phyloP scores from a whole-genome alignment of 108 stramenopile genomes.

The Parietichytrium sp. region DNA sequence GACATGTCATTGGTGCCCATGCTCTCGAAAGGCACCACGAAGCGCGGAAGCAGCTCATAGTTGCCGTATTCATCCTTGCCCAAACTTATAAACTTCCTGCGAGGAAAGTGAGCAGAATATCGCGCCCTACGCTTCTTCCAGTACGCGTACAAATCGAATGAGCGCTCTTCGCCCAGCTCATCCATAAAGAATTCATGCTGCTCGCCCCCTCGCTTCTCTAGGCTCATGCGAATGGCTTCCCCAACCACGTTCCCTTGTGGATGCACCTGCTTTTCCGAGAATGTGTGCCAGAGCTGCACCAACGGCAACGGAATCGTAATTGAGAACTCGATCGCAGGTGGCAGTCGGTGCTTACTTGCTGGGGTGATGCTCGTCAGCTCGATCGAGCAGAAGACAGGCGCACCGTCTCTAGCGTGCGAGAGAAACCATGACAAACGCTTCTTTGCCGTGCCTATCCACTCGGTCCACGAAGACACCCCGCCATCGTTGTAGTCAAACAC shows the following conservation, averaged over 20 bases:
- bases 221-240: neutral
- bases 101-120: neutral
- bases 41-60: neutral
- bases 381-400: neutral
- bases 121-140: neutral
- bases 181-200: neutral
- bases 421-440: neutral
- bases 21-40: neutral
- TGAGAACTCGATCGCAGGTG: neutral
- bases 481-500: conserved; percentile 23
- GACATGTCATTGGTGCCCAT: neutral
- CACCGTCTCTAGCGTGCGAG: neutral
- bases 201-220: neutral
- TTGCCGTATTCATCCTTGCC: neutral
- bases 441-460: conserved; percentile 26
- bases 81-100: neutral
- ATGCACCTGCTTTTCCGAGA: neutral
- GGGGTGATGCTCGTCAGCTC: neutral
- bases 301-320: neutral
- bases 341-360: neutral
- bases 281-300: conserved; percentile 2
- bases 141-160: neutral
- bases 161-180: neutral
- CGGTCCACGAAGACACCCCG: conserved; percentile 26
- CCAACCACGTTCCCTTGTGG: neutral